Evolutionary conservation across 2,329 filamentous ascomycete species (phyloP), one percentile per base, ranked within the genome.

Genomic region (Hysterium pulicare): DNA sequence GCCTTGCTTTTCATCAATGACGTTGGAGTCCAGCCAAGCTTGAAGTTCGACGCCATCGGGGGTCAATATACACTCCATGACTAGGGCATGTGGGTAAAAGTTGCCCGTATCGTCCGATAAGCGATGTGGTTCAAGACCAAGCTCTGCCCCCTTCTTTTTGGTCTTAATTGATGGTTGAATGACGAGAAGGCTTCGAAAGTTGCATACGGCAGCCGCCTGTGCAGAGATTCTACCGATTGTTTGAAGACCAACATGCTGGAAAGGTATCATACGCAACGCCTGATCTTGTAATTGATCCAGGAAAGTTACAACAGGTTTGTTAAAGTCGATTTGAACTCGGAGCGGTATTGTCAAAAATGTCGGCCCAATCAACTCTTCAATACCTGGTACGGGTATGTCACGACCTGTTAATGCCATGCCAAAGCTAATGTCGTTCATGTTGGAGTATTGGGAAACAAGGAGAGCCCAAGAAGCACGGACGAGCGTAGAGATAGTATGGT

Each of bases 351-450:
- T 16, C 24, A 64, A 61, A 17, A 68, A 45, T 15, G 65, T 24
- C 1, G 64, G 62, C 0, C 66, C 68, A 5, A 66, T 48, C 3
- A 58, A 49, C 7, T 57, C 48, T 5, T 51, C 38, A 3, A 58
- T 48, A 3, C 56, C 56, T 3, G 37, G 9, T 2, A 69, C 23
- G 1, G 61, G 58, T 4, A 65, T 38, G 21, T 49, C 58, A 9
- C 67, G 55, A n/a, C 66, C 64, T 0, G 57, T 57, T 3, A 70
- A 28, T 3, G 61, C 55, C 8, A 47, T 44, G 3, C 67, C 67
- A 42, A 67, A 59, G 2, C 51, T 46, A 7, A 69, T 51, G 10
- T 46, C 44, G 24, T 65, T 51, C 0, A 56, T 57, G 32, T 56
- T 55, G 9, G 48, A 44, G 24, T 61, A 67, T 10, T 35, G 31